These are phyloP conservation scores for Candida sp. DNA, from an alignment of 1,139 yeast species.

Conservation along the genomic window DNA sequence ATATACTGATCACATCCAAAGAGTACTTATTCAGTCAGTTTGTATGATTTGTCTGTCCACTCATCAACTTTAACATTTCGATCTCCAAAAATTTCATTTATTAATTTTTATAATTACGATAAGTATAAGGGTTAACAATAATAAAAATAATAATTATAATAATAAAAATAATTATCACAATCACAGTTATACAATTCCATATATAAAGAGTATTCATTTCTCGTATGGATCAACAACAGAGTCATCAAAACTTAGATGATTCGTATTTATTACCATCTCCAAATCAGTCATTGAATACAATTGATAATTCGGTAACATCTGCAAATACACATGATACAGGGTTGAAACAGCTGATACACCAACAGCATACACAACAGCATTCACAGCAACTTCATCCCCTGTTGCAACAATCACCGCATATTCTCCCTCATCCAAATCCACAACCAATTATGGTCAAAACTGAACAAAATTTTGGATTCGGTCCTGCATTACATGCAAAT, in stretches of 20 bases:
- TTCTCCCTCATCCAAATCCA: background rate
- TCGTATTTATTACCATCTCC: constrained; percentile 2
- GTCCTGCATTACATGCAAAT: constrained; percentile 3
- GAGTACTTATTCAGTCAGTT: background rate
- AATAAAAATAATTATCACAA: background rate
- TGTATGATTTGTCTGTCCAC: background rate
- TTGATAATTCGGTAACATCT: background rate
- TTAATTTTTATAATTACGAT: background rate
- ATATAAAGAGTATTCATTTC: background rate
- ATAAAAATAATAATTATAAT: background rate
- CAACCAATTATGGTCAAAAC: background rate
- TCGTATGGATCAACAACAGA: constrained; percentile 3
- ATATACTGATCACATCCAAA: background rate
- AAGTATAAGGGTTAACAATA: background rate
- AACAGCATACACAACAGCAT: background rate
- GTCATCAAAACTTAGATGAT: constrained; percentile 3
- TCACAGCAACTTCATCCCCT: background rate
- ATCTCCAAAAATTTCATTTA: background rate
- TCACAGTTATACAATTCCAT: too few relatives aligned
- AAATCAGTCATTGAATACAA: background rate
- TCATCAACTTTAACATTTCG: background rate
- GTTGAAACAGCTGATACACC: background rate
- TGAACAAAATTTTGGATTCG: constrained; percentile 2
- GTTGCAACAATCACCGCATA: background rate
- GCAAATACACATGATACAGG: background rate